phyloP scores from a whole-genome alignment of 2,329 filamentous ascomycete species.

The Emergomyces orientalis region DNA sequence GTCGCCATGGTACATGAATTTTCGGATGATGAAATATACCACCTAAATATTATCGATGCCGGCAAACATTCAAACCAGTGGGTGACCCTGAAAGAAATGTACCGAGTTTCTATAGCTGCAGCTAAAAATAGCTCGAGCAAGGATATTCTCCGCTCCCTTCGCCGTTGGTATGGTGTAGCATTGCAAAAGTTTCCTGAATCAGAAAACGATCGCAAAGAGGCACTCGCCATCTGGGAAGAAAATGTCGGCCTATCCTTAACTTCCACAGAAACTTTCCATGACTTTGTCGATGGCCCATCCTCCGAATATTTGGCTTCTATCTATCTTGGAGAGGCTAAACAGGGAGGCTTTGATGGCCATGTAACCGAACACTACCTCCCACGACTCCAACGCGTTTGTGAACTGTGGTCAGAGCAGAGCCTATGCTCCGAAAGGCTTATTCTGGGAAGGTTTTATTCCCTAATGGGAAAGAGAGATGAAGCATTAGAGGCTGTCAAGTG shows the following conservation, averaged over 20 bases:
- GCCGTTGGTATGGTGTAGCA: slow-evolving; percentile 10
- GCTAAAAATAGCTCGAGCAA: slow-evolving; percentile 5
- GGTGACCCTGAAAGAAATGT: slow-evolving; percentile 10
- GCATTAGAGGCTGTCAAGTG: slow-evolving; percentile 18
- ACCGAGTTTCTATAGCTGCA: slow-evolving; percentile 9
- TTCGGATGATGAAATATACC: slow-evolving; percentile 5
- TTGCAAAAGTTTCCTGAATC: slow-evolving; percentile 9
- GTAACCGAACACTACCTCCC: slow-evolving; percentile 8
- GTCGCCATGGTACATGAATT: slow-evolving; percentile 12
- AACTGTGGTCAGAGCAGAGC: neutral
- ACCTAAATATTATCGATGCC: slow-evolving; percentile 9
- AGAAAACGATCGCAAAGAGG: slow-evolving; percentile 10
- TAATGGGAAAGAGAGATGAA: slow-evolving; percentile 15
- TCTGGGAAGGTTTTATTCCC: slow-evolving; percentile 14
- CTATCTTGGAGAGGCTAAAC: slow-evolving; percentile 12
- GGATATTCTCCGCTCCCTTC: slow-evolving; percentile 4
- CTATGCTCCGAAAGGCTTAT: slow-evolving; percentile 3
- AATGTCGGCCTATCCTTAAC: slow-evolving; percentile 8
- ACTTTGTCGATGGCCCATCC: slow-evolving; percentile 1
- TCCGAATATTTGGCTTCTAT: slow-evolving; percentile 10
- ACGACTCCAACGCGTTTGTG: slow-evolving; percentile 11
- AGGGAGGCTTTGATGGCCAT: slow-evolving; percentile 10
- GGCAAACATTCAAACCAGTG: slow-evolving; percentile 7
- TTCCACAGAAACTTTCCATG: neutral
- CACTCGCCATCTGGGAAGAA: slow-evolving; percentile 12